These are phyloP conservation scores for Aspergillus pseudonomiae DNA, from an alignment of 2,329 filamentous ascomycete genomes.

Conservation along the genomic window DNA sequence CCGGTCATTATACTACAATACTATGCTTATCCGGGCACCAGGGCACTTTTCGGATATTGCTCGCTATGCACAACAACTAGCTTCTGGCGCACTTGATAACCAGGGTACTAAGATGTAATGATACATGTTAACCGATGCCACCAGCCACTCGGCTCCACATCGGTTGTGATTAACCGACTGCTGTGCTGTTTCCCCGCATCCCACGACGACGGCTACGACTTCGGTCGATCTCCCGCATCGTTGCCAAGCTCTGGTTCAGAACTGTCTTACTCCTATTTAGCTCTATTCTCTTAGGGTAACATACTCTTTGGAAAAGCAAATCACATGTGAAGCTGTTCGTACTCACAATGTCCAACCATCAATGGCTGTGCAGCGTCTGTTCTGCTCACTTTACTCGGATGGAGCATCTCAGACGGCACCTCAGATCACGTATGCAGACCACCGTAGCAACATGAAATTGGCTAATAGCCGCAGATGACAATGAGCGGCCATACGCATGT, in stretches of 20 bases:
- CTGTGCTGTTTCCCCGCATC: background rate
- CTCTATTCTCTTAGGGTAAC: background rate
- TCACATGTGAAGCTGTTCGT: background rate
- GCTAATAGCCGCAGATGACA: constrained; percentile 18
- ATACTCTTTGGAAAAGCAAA: background rate
- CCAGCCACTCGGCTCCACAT: background rate
- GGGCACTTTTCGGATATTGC: background rate
- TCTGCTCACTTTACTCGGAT: constrained; percentile 22
- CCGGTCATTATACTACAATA: background rate
- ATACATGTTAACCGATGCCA: background rate
- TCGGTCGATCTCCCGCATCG: background rate
- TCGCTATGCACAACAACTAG: too few species aligned
- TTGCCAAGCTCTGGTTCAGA: background rate
- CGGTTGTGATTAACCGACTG: background rate
- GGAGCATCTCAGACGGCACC: constrained; percentile 27
- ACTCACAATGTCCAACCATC: constrained; percentile 7
- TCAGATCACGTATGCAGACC: constrained; percentile 21
- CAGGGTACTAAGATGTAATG: background rate
- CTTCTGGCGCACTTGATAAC: background rate
- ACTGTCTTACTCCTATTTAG: background rate
- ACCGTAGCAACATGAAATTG: background rate
- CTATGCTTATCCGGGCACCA: background rate
- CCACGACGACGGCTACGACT: background rate
- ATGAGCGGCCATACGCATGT: constrained; percentile 21
- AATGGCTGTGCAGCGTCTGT: constrained; percentile 20